Evolutionary conservation across 371 early-diverging fungal genomes (phyloP).

Genomic region (Actinomortierella wolfii): DNA sequence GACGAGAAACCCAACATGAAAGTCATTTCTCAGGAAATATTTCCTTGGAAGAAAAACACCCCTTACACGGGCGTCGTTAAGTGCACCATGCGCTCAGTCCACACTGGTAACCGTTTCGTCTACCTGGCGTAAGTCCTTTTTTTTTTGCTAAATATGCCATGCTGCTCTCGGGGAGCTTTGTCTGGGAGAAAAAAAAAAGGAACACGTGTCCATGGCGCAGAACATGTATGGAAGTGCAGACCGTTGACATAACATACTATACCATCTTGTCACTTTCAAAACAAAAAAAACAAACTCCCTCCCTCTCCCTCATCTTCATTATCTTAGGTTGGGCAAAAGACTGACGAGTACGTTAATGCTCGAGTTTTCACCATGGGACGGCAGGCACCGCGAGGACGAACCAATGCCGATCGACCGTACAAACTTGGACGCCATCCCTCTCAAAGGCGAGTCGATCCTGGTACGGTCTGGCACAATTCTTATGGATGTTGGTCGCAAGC

Average conservation of each 20-base stretch:
- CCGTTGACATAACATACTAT: not conserved
- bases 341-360: slow-evolving; percentile 16
- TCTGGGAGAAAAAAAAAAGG: slow-evolving; percentile 53
- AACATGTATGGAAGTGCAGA: too few species aligned
- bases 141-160: too few species aligned
- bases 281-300: not conserved
- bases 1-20: slow-evolving; percentile 7
- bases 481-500: slow-evolving; percentile 10
- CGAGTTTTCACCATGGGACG: slow-evolving; percentile 20
- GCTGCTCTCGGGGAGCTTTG: too few species aligned
- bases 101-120: slow-evolving; percentile 16
- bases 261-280: not conserved
- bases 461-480: slow-evolving; percentile 2
- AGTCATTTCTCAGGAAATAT: slow-evolving; percentile 11
- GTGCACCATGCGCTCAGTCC: slow-evolving; percentile 18
- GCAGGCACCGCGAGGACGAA: slow-evolving; percentile 13
- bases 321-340: slow-evolving; percentile 17
- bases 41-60: slow-evolving; percentile 9
- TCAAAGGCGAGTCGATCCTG: slow-evolving; percentile 12
- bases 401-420: slow-evolving; percentile 19
- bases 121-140: slow-evolving; percentile 21
- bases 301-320: not conserved
- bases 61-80: slow-evolving; percentile 12
- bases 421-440: slow-evolving; percentile 17
- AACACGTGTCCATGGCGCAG: too few species aligned